Conservation (phyloP, 2,329 filamentous ascomycete genomes). For the Metarhizium humberi region DNA sequence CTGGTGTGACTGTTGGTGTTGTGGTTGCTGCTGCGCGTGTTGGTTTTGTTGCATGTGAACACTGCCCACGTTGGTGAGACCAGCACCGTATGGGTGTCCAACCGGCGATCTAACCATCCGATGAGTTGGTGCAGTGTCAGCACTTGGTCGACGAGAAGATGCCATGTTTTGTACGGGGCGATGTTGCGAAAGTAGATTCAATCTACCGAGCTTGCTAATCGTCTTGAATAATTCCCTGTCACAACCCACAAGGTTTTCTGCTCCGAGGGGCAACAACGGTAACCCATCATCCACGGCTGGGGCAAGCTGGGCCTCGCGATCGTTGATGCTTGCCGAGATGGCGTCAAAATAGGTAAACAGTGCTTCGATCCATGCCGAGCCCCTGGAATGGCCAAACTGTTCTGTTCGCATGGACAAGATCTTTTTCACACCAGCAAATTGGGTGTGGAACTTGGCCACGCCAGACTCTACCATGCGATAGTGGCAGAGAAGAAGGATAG, state of each 20-base stretch:
- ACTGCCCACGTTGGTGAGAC: conserved; percentile 9
- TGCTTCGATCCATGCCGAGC: conserved; percentile 83
- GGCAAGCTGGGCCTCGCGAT: conserved; percentile 75
- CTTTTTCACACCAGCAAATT: conserved; percentile 89
- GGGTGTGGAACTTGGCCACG: conserved; percentile 84
- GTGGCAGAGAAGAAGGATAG: conserved; percentile 77
- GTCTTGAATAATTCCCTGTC: conserved; percentile 81
- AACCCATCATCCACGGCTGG: conserved; percentile 52
- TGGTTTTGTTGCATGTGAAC: neutral
- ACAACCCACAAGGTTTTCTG: conserved; percentile 82
- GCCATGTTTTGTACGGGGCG: conserved; percentile 38
- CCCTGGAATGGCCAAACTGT: conserved; percentile 40
- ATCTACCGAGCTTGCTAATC: conserved; percentile 70
- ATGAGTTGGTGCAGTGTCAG: conserved; percentile 19
- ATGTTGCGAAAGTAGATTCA: conserved; percentile 75
- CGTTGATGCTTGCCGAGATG: conserved; percentile 84
- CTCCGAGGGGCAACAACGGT: conserved; percentile 45
- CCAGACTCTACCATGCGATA: conserved; percentile 93
- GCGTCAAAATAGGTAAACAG: conserved; percentile 94
- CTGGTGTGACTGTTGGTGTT: neutral
- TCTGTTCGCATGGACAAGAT: conserved; percentile 65
- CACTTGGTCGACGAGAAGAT: conserved; percentile 7
- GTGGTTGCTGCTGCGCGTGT: neutral
- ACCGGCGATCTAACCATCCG: conserved; percentile 33
- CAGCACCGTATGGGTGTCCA: conserved; percentile 32